These are phyloP conservation scores for Penicilliopsis zonata DNA, from an alignment of 495 filamentous ascomycete species.

Conservation along the genomic window DNA sequence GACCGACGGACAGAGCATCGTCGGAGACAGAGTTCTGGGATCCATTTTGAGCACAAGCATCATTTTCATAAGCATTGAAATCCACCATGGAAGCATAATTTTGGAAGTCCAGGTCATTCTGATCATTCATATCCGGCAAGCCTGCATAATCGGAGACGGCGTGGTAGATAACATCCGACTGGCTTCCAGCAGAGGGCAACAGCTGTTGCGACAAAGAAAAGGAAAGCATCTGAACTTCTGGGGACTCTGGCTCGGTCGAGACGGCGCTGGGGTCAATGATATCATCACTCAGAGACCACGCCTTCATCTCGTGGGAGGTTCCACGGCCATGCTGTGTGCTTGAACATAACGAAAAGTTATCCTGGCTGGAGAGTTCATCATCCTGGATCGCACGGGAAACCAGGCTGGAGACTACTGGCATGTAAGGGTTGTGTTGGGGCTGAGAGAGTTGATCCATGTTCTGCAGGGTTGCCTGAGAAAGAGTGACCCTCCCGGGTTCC, in stretches of 20 bases:
- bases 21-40: slow-evolving; percentile 24
- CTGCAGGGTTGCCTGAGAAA: slow-evolving; percentile 19
- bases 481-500: slow-evolving; percentile 23
- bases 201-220: slow-evolving; percentile 34
- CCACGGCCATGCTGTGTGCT: slow-evolving; percentile 24
- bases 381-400: slow-evolving; percentile 32
- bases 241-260: slow-evolving; percentile 25
- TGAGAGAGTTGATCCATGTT: slow-evolving; percentile 20
- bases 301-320: slow-evolving; percentile 25
- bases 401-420: slow-evolving; percentile 28
- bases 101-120: slow-evolving; percentile 28
- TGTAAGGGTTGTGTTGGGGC: slow-evolving; percentile 22
- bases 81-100: slow-evolving; percentile 30
- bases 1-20: slow-evolving; percentile 29
- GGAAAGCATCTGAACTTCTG: slow-evolving; percentile 36
- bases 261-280: slow-evolving; percentile 25
- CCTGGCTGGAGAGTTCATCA: slow-evolving; percentile 37
- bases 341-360: slow-evolving; percentile 32
- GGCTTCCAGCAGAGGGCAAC: slow-evolving; percentile 29
- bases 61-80: slow-evolving; percentile 34
- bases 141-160: slow-evolving; percentile 29
- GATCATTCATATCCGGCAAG: slow-evolving; percentile 27
- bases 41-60: slow-evolving; percentile 24
- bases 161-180: slow-evolving; percentile 34
- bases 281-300: slow-evolving; percentile 30